A percentile compares a stretch with the other conserved stretches of the same genome.
Evolutionary conservation across 1,139 yeast genomes (phyloP).

Genomic region (Hansenula lynferdii): DNA sequence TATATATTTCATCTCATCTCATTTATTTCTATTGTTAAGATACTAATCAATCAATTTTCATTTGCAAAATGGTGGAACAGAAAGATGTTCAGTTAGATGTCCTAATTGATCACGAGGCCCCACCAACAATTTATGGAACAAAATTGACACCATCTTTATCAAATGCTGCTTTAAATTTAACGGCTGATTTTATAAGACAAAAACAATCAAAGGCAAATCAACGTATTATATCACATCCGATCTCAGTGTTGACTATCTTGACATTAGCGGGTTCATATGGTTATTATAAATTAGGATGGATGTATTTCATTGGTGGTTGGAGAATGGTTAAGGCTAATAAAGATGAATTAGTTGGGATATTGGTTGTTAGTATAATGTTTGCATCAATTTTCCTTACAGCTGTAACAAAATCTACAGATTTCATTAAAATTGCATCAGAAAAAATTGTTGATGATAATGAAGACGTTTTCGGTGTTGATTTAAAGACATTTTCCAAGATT

Average conservation of each 20-base stretch:
- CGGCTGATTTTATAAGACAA: conserved; percentile 60
- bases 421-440: conserved; percentile 42
- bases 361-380: conserved; percentile 21
- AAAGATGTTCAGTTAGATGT: conserved; percentile 43
- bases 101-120: conserved; percentile 47
- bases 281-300: conserved; percentile 29
- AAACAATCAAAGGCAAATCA: conserved; percentile 48
- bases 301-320: conserved; percentile 19
- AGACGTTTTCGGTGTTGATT: conserved; percentile 49
- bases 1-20: no score
- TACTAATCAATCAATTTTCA: no score
- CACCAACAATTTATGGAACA: conserved; percentile 43
- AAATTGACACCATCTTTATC: conserved; percentile 50
- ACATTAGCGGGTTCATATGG: conserved; percentile 21
- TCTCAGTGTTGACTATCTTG: conserved; percentile 26
- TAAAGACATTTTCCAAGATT: conserved; percentile 38
- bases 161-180: conserved; percentile 55
- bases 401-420: conserved; percentile 29
- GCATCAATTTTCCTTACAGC: conserved; percentile 24
- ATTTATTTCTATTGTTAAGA: no score
- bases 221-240: conserved; percentile 44
- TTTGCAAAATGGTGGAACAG: conserved; percentile 30
- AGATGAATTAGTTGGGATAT: conserved; percentile 29
- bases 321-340: conserved; percentile 31
- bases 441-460: conserved; percentile 40